These are phyloP conservation scores for Pichia scutulata DNA, from an alignment of 805 yeast genomes.

Conservation along the genomic window DNA sequence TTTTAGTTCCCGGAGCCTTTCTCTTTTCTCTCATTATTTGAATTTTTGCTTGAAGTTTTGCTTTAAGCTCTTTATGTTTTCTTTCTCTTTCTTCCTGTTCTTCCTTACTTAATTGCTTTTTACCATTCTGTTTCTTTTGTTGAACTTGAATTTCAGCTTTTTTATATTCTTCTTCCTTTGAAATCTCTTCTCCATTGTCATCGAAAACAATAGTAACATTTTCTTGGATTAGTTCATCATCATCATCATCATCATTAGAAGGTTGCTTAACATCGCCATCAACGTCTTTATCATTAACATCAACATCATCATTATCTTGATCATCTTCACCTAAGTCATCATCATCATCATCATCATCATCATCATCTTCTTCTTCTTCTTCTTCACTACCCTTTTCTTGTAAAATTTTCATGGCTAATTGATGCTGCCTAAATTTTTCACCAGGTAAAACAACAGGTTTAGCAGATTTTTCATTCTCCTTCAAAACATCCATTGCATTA, in stretches of 20 bases:
- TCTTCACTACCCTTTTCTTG: slow-evolving; percentile 21
- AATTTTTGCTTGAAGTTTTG: slow-evolving; percentile 72
- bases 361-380: slow-evolving; percentile 8
- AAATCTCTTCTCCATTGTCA: slow-evolving; percentile 57
- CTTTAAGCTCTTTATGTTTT: slow-evolving; percentile 60
- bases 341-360: slow-evolving; percentile 8
- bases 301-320: slow-evolving; percentile 26
- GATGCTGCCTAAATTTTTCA: slow-evolving; percentile 11
- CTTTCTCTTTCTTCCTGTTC: slow-evolving; percentile 43
- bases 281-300: slow-evolving; percentile 9
- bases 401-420: background rate
- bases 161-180: slow-evolving; percentile 9
- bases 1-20: slow-evolving; percentile 84
- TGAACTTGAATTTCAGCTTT: slow-evolving; percentile 6
- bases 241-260: slow-evolving; percentile 6
- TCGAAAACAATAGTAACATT: slow-evolving; percentile 46
- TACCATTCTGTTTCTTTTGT: slow-evolving; percentile 9
- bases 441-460: slow-evolving; percentile 36
- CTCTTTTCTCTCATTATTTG: slow-evolving; percentile 64
- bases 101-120: slow-evolving; percentile 34
- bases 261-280: background rate
- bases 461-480: slow-evolving; percentile 47
- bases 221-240: slow-evolving; percentile 9
- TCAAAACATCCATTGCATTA: slow-evolving; percentile 54
- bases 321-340: slow-evolving; percentile 14